Conservation (phyloP, 2,329 filamentous ascomycete species). For the Berkeleyomyces rouxiae region DNA sequence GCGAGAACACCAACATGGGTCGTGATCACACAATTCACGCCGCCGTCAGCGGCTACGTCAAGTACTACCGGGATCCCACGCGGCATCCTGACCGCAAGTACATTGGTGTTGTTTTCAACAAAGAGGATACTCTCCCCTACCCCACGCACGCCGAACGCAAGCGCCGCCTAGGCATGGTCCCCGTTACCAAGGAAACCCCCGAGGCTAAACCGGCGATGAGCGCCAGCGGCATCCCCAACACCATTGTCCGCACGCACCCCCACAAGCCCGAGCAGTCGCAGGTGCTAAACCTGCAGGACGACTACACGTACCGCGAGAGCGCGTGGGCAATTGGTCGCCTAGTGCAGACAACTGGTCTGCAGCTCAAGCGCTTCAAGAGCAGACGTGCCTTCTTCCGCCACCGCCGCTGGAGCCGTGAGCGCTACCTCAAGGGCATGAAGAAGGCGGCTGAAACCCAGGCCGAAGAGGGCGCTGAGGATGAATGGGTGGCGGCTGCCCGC, state of each 20-base stretch:
- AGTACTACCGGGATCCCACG: conserved; percentile 83
- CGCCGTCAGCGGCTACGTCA: conserved; percentile 72
- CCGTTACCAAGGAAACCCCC: conserved; percentile 21
- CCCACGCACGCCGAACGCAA: conserved; percentile 56
- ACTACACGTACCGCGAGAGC: conserved; percentile 44
- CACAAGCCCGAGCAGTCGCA: conserved; percentile 27
- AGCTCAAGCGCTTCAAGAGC: conserved; percentile 33
- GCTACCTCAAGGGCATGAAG: conserved; percentile 26
- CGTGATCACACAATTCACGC: conserved; percentile 94
- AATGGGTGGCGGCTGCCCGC: conserved; percentile 18
- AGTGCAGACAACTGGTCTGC: conserved; percentile 32
- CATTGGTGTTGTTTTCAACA: conserved; percentile 83
- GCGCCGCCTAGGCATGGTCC: conserved; percentile 59
- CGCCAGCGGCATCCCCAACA: conserved; percentile 32
- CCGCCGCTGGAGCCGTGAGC: conserved; percentile 27
- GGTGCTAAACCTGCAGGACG: conserved; percentile 31
- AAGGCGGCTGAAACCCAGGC: conserved; percentile 22
- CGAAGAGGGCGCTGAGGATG: conserved; percentile 16
- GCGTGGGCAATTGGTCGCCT: conserved; percentile 42
- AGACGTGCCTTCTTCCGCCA: conserved; percentile 33
- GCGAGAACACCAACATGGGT: conserved; percentile 89
- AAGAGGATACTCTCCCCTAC: conserved; percentile 63
- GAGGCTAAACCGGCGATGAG: conserved; percentile 26
- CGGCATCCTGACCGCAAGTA: conserved; percentile 77
- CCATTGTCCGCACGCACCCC: conserved; percentile 25